Evolutionary conservation across 129 eudicot genomes (phyloP).

Genomic region (Centella asiatica): DNA sequence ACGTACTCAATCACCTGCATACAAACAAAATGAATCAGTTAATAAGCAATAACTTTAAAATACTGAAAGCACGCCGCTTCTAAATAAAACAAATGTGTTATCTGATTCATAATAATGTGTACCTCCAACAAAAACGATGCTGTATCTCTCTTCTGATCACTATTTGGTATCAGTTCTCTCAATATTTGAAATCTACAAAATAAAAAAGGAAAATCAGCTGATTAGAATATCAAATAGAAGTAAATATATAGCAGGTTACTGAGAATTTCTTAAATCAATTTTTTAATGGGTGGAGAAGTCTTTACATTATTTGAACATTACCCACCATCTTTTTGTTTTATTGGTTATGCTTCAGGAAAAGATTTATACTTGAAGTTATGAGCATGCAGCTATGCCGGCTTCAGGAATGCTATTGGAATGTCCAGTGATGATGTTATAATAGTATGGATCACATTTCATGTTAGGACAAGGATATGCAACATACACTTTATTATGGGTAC

Average conservation of each 20-base stretch:
- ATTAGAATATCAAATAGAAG: not conserved
- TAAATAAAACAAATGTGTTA: not conserved
- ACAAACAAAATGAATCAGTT: not conserved
- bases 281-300: not conserved
- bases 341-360: not conserved
- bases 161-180: constrained; percentile 85
- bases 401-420: no score
- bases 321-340: not conserved
- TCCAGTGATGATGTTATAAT: no score
- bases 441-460: no score
- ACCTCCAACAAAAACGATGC: constrained; percentile 91
- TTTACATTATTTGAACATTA: not conserved
- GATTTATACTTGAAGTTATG: no score
- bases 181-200: constrained; percentile 65
- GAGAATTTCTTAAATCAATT: not conserved
- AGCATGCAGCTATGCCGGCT: no score
- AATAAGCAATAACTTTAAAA: constrained; percentile 1
- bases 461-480: no score
- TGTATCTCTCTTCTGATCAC: constrained; percentile 95
- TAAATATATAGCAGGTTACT: not conserved
- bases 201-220: constrained; percentile 3
- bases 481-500: no score
- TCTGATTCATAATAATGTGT: not conserved
- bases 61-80: not conserved
- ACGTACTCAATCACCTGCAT: constrained; percentile 90